These are phyloP conservation scores for Salix purpurea DNA, from an alignment of 345 rosid species.

Conservation along the genomic window DNA sequence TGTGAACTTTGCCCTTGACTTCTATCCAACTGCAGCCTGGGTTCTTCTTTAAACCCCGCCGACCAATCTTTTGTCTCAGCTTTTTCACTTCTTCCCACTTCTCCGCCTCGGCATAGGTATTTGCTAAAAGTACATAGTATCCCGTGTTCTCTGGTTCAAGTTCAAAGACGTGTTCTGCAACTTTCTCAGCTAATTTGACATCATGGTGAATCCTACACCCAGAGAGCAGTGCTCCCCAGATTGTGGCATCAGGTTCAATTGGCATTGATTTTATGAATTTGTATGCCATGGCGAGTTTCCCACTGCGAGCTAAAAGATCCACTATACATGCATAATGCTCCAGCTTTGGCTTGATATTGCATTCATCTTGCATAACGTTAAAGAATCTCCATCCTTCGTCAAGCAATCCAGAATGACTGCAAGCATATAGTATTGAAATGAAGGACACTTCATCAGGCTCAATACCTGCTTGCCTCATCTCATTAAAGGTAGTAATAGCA, in stretches of 20 bases:
- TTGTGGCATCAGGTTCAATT: constrained; percentile 30
- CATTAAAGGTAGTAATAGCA: constrained; percentile 51
- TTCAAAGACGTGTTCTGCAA: constrained; percentile 27
- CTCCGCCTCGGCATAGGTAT: constrained; percentile 33
- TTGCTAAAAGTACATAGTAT: constrained; percentile 31
- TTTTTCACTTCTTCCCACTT: constrained; percentile 28
- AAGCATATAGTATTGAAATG: constrained; percentile 55
- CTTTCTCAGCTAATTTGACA: constrained; percentile 29
- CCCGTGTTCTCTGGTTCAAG: constrained; percentile 32
- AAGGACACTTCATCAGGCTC: constrained; percentile 66
- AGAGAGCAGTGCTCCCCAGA: constrained; percentile 28
- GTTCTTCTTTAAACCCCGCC: constrained; percentile 21
- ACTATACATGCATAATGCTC: constrained; percentile 75
- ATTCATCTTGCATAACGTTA: constrained; percentile 56
- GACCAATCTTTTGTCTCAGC: constrained; percentile 18
- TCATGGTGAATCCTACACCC: constrained; percentile 31
- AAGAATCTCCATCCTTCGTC: constrained; percentile 77
- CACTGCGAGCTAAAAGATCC: constrained; percentile 62
- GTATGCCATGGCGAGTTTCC: constrained; percentile 48
- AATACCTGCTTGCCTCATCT: constrained; percentile 43
- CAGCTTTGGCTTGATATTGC: constrained; percentile 51
- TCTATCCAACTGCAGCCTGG: constrained; percentile 39
- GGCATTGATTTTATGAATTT: constrained; percentile 62
- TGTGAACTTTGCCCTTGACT: constrained; percentile 19
- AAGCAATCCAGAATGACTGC: constrained; percentile 67